Evolutionary conservation across 768 basidiomycete species (phyloP).

Genomic region (Agaricus sinodeliciosus): DNA sequence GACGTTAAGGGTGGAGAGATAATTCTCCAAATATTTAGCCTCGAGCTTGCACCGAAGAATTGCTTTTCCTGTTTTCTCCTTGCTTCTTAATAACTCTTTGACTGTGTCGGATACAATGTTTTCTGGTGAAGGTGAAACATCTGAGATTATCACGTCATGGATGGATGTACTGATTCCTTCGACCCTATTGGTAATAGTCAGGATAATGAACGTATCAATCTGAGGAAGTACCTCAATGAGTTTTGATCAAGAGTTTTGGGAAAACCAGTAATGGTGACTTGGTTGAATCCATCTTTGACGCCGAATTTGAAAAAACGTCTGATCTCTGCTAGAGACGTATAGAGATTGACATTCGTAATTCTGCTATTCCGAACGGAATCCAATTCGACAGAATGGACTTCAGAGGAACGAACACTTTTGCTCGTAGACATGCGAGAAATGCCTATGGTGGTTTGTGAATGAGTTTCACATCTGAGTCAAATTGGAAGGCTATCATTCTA

Average conservation of each 20-base stretch:
- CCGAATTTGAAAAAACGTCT: slow-evolving; percentile 32
- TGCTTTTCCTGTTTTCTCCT: slow-evolving; percentile 22
- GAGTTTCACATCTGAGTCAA: neutral
- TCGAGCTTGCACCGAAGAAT: slow-evolving; percentile 24
- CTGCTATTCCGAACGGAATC: slow-evolving; percentile 25
- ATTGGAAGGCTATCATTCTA: neutral
- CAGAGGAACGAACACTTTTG: slow-evolving; percentile 10
- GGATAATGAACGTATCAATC: neutral
- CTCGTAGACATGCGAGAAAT: neutral
- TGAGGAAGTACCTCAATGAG: slow-evolving; percentile 28
- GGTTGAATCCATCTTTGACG: slow-evolving; percentile 33
- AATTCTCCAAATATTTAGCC: slow-evolving; percentile 24
- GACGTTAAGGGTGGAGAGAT: slow-evolving; percentile 27
- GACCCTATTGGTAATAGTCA: slow-evolving; percentile 22
- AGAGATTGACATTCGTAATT: slow-evolving; percentile 33
- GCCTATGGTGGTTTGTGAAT: neutral
- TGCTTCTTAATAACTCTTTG: slow-evolving; percentile 17
- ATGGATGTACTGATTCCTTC: slow-evolving; percentile 40
- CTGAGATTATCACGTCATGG: slow-evolving; percentile 35
- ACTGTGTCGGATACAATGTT: slow-evolving; percentile 22
- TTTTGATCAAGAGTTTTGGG: slow-evolving; percentile 31
- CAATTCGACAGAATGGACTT: slow-evolving; percentile 23
- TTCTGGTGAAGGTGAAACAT: slow-evolving; percentile 11
- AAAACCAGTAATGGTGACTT: slow-evolving; percentile 31
- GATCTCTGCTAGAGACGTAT: slow-evolving; percentile 35